Evolutionary conservation across 2,329 filamentous ascomycete species (phyloP), one percentile per base, ranked within the genome.

Genomic region (Alternaria sp.): DNA sequence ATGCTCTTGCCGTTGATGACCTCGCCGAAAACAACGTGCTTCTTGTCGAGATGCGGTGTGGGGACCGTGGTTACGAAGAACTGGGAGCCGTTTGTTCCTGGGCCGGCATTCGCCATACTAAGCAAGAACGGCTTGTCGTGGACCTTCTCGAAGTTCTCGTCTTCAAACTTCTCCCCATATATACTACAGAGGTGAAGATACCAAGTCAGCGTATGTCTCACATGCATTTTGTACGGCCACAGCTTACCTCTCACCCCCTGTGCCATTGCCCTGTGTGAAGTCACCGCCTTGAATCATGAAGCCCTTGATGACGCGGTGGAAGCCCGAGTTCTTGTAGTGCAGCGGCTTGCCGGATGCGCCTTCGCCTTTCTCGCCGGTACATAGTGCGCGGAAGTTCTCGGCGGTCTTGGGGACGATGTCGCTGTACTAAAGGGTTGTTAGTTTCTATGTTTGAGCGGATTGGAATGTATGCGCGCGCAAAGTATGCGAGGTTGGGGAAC

Each of bases 221-320:
- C n/a, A 3, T 40, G 36, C n/a, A 40, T 40, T 40, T 6, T 1
- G 36, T 40, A 17, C 9, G 36, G 36, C n/a, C 36, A 17, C 36
- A 40, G 36, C 36, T 17, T 40, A 40, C 36, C 36, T 96, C 84
- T 98, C 96, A 76, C 95, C 95, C 68, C 95, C 95, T 25, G 95
- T 98, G 69, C 95, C 96, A 79, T 98, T 95, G 79, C 93, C 93
- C 59, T 89, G 90, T 52, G 95, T 99, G 81, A 99, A 99, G 81
- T 98, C 96, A 82, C 96, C 95, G 77, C 96, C 95, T 84, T 97
- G 92, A 77, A 97, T 96, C 95, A 99, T 98, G 83, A 99, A 99
- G 75, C 92, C 88, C 86, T 97, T 97, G 85, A 99, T 99, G 68
- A 99, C 92, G 55, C 95, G 92, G 85, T 99, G 95, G 86, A 99